Percentiles rank a stretch among this genome's conserved stretches.
Evolutionary conservation across 2,329 filamentous ascomycete genomes (phyloP).

Genomic region (Helotiales sp.): DNA sequence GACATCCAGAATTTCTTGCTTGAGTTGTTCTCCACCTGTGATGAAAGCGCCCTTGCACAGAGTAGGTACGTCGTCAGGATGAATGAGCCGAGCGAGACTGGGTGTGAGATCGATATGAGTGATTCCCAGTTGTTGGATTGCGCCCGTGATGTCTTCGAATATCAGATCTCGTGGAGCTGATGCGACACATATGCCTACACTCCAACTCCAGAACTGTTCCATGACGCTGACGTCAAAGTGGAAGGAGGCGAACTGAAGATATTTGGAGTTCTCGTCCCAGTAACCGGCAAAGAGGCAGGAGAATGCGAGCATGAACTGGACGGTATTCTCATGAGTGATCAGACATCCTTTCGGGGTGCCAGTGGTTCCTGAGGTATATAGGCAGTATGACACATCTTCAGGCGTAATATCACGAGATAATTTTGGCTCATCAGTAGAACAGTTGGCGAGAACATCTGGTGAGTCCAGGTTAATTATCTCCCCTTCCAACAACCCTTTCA

Average conservation of each 20-base stretch:
- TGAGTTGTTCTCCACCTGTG: constrained; percentile 86
- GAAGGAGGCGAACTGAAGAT: constrained; percentile 92
- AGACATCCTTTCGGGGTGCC: constrained; percentile 62
- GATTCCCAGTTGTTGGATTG: constrained; percentile 74
- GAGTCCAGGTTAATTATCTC: constrained; percentile 36
- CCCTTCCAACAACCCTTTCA: constrained; percentile 40
- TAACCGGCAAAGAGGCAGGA: constrained; percentile 75
- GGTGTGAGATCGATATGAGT: constrained; percentile 94
- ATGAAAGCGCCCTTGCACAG: constrained; percentile 88
- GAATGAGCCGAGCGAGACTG: constrained; percentile 78
- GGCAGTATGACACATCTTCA: constrained; percentile 42
- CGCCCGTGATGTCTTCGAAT: constrained; percentile 78
- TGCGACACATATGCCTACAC: constrained; percentile 82
- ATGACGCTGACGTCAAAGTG: constrained; percentile 94
- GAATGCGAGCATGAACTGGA: constrained; percentile 89
- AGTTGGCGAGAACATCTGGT: constrained; percentile 31
- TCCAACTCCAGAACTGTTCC: constrained; percentile 97
- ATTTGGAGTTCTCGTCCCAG: constrained; percentile 76
- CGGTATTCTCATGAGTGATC: constrained; percentile 85
- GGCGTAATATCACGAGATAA: constrained; percentile 33
- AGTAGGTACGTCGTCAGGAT: constrained; percentile 79
- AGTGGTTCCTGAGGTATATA: constrained; percentile 47
- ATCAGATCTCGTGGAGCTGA: constrained; percentile 83
- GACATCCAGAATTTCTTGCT: constrained; percentile 83
- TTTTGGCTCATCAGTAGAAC: constrained; percentile 34